Base-by-base conservation (phyloP, 2,329 filamentous ascomycete genomes). In the Pseudopyrenochaeta lycopersici region DNA sequence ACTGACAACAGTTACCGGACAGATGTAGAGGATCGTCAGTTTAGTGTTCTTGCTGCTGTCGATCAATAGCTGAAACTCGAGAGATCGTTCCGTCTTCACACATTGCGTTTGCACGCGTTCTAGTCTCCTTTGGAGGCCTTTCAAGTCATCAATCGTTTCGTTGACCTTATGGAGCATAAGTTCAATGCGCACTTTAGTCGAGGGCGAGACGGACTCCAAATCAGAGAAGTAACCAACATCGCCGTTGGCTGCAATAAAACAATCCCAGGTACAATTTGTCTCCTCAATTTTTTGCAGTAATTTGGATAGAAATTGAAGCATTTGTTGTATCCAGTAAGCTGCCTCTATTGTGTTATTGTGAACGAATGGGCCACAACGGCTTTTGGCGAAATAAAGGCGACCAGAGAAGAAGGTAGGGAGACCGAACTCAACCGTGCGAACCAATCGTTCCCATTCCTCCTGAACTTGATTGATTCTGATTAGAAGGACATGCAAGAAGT, bases 1-100 rank as follows among this genome's bases (percentile, higher is more conserved):
- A 20, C 38, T 41, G 20, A 50, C 56, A 29, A 58, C 40, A n/a
- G 44, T 41, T 11, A 58, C n/a, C 1, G 56, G 55, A 20, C 31
- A 52, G 4, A 55, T 46, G 18, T 21, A 32, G 7, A 33, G 27
- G 15, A 58, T n/a, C 9, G 49, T 54, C 4, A 58, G 30, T 9
- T 50, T 35, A 3, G 30, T 21, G 10, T 35, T 46, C 39, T 41
- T 46, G 4, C 35, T 50, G 5, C 23, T 31, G 2, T 46, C 33
- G 7, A 27, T 30, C 7, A 38, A 3, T 9, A 50, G 1, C 7
- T 21, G 35, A 11, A 46, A 20, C 2, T 43, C 21, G 14, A 50
- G 2, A 12, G 4, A 14, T 4, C 14, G 11, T 9, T 41, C 46
- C 21, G n/a, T 33, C 7, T 46, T 43, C 12, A 49, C 38, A 21